A percentile compares a stretch with the other conserved stretches of the same genome.
Evolutionary conservation across 208 protist genomes (phyloP).

Genomic region (Leishmania amazonensis): DNA sequence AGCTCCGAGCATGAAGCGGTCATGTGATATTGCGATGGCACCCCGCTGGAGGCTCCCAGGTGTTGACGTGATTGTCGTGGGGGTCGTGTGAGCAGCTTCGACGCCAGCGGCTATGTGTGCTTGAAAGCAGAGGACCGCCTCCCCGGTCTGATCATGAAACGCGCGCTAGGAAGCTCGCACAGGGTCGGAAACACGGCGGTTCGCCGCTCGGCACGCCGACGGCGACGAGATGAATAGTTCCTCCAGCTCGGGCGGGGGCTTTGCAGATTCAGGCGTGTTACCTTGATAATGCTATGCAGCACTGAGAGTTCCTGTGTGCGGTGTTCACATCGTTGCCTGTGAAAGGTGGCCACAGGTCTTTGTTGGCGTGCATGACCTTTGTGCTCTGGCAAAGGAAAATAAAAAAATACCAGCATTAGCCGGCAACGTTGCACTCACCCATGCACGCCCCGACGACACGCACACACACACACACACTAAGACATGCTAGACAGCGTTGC

Average conservation of each 20-base stretch:
- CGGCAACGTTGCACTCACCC: background rate
- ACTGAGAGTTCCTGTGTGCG: background rate
- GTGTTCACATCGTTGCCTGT: background rate
- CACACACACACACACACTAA: background rate
- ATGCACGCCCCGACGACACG: background rate
- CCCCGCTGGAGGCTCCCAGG: background rate
- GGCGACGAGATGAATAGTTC: conserved; percentile 1
- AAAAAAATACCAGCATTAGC: background rate
- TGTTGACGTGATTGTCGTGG: background rate
- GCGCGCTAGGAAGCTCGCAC: background rate
- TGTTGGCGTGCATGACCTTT: background rate
- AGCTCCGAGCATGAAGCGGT: background rate
- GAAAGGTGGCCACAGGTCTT: background rate
- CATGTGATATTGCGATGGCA: background rate
- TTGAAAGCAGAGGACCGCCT: background rate
- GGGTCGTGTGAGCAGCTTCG: background rate
- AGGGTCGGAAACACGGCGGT: background rate
- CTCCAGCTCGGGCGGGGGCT: background rate
- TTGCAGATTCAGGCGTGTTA: background rate
- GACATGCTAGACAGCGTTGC: background rate
- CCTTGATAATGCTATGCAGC: background rate
- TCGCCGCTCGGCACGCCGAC: background rate
- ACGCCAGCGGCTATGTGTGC: background rate
- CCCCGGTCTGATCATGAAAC: background rate
- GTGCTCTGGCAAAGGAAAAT: background rate